phyloP scores from a whole-genome alignment of 1,284 basidiomycete species.

The Pseudozyma tsukubaensis region DNA sequence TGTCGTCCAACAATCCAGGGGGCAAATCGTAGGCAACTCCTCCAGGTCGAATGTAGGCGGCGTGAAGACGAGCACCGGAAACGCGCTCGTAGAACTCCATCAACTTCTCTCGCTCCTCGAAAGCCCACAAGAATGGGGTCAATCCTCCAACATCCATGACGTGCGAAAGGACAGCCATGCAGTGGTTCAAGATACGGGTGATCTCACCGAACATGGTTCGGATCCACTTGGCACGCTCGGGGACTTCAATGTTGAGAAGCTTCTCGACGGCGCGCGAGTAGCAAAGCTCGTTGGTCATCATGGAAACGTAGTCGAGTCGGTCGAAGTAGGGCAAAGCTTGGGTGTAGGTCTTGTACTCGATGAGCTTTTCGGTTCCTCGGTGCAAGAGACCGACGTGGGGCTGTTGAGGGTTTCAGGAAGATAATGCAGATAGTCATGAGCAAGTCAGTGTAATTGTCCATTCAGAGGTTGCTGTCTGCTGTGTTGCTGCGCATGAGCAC shows the following conservation, averaged over 20 bases:
- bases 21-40: constrained; percentile 98
- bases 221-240: constrained; percentile 99
- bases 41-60: constrained; percentile 97
- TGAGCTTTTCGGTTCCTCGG: constrained; percentile 97
- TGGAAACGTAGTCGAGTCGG: constrained; percentile 97
- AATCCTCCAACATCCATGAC: constrained; percentile 83
- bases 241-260: constrained; percentile 96
- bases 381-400: constrained; percentile 96
- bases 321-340: constrained; percentile 99
- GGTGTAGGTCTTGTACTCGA: constrained; percentile 98
- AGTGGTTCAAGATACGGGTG: constrained; percentile 93
- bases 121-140: constrained; percentile 99
- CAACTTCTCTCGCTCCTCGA: constrained; percentile 99
- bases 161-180: constrained; percentile 97
- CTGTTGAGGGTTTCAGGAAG: constrained; percentile 8
- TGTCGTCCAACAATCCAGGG: constrained; percentile 94
- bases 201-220: constrained; percentile 97
- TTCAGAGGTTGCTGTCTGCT: no score
- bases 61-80: constrained; percentile 94
- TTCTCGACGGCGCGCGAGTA: constrained; percentile 98
- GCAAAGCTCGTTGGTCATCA: constrained; percentile 78
- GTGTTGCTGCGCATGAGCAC: constrained; percentile 10
- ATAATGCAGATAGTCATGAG: constrained; percentile 9
- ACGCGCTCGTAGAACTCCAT: constrained; percentile 99
- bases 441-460: constrained; percentile 60